Evolutionary conservation across 495 filamentous ascomycete species (phyloP).

Genomic region (Trichocladium antarcticum): DNA sequence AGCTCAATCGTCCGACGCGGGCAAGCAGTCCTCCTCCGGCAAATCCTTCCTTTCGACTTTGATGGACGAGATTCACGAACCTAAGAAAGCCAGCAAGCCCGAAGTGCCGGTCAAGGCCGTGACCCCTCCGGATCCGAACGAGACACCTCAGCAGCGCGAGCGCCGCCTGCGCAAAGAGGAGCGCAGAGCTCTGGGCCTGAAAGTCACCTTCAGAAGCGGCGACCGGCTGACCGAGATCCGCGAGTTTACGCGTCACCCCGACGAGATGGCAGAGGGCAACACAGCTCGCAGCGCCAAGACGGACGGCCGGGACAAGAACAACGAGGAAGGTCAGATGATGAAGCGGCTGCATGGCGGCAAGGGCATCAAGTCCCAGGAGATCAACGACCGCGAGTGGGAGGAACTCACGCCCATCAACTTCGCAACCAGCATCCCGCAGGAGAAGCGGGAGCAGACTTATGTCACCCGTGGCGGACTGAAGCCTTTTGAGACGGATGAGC

Average conservation of each 20-base stretch:
- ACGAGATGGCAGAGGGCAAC: slow-evolving; percentile 60
- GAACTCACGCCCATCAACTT: slow-evolving; percentile 44
- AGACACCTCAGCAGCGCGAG: slow-evolving; percentile 63
- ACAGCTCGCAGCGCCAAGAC: slow-evolving; percentile 59
- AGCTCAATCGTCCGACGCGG: slow-evolving; percentile 11
- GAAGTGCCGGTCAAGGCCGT: slow-evolving; percentile 34
- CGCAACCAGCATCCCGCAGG: slow-evolving; percentile 31
- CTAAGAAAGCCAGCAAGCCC: slow-evolving; percentile 37
- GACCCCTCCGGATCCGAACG: slow-evolving; percentile 42
- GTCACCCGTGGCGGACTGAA: slow-evolving; percentile 53
- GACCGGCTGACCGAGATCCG: slow-evolving; percentile 59
- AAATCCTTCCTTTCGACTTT: slow-evolving; percentile 32
- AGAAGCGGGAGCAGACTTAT: slow-evolving; percentile 45
- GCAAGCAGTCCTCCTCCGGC: slow-evolving; percentile 19
- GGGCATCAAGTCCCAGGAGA: slow-evolving; percentile 12
- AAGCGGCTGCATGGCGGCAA: slow-evolving; percentile 45
- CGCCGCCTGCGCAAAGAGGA: slow-evolving; percentile 71
- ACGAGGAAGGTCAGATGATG: slow-evolving; percentile 63
- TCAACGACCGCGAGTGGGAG: slow-evolving; percentile 45
- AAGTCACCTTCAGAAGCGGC: slow-evolving; percentile 56
- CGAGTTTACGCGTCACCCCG: slow-evolving; percentile 66
- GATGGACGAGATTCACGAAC: slow-evolving; percentile 56
- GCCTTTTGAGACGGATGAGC: slow-evolving; percentile 51
- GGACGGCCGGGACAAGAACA: slow-evolving; percentile 29
- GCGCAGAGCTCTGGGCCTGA: slow-evolving; percentile 56